These are phyloP conservation scores for Apiospora aurea DNA, from an alignment of 2,329 filamentous ascomycete genomes.

Conservation along the genomic window DNA sequence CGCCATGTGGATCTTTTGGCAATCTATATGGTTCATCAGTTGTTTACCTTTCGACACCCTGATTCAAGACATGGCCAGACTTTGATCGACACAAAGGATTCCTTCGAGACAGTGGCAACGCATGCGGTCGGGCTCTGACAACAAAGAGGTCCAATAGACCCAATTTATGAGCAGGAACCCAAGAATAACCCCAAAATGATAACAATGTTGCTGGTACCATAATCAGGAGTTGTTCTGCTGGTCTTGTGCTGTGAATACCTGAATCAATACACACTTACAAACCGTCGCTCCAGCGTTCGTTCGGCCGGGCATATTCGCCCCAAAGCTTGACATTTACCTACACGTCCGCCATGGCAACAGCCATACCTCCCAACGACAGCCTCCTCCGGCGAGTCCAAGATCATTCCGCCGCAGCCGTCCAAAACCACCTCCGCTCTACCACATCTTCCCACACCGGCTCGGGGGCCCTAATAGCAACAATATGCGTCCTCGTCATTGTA, in stretches of 20 bases:
- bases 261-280: no score
- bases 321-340: background rate
- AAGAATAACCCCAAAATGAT: no score
- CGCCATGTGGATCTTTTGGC: no score
- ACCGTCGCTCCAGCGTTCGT: background rate
- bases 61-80: background rate
- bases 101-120: background rate
- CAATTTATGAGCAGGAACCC: background rate
- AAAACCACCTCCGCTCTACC: background rate
- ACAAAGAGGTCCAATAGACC: background rate
- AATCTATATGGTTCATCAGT: background rate
- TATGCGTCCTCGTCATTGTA: constrained; percentile 6
- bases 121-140: background rate
- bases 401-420: background rate
- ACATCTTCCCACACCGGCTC: background rate
- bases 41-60: background rate
- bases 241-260: background rate
- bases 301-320: no score
- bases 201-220: no score
- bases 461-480: background rate
- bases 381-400: background rate
- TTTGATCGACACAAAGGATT: background rate
- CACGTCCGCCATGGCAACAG: background rate
- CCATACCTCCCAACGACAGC: background rate
- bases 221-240: no score